Percentiles rank a stretch among this genome's conserved stretches.
These are phyloP conservation scores for Trapa bicornis DNA, from an alignment of 345 rosid species.

Conservation along the genomic window DNA sequence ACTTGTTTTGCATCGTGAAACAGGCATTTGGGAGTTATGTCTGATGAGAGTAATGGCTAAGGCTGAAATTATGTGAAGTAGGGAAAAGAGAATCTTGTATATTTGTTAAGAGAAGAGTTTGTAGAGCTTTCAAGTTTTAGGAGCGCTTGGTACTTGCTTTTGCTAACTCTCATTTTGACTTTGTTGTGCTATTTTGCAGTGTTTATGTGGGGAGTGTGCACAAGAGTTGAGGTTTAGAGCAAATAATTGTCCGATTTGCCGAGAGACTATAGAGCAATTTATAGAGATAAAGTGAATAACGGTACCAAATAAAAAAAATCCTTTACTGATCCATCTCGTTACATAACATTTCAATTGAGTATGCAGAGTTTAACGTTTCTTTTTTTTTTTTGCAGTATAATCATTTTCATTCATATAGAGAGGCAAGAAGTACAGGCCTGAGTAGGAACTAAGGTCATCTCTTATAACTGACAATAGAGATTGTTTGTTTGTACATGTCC, in stretches of 20 bases:
- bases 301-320: conserved; percentile 8
- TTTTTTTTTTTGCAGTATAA: conserved; percentile 2
- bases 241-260: conserved; percentile 24
- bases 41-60: too few species aligned
- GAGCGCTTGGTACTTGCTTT: background rate
- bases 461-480: background rate
- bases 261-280: conserved; percentile 23
- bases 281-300: conserved; percentile 20
- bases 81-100: background rate
- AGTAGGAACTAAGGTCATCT: background rate
- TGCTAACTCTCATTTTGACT: background rate
- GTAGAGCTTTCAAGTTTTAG: background rate
- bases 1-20: background rate
- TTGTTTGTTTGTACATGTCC: background rate
- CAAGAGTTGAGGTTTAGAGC: conserved; percentile 17
- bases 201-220: conserved; percentile 28
- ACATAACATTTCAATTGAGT: background rate
- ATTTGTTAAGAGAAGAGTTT: background rate
- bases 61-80: background rate
- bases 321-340: too few species aligned
- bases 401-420: background rate
- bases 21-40: background rate
- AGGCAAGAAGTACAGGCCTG: background rate
- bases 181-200: conserved; percentile 11
- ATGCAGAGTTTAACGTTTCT: background rate